A percentile compares a stretch with the other conserved stretches of the same genome.
phyloP scores from a whole-genome alignment of 257 asterid genomes.

The Solanum virginianum region DNA sequence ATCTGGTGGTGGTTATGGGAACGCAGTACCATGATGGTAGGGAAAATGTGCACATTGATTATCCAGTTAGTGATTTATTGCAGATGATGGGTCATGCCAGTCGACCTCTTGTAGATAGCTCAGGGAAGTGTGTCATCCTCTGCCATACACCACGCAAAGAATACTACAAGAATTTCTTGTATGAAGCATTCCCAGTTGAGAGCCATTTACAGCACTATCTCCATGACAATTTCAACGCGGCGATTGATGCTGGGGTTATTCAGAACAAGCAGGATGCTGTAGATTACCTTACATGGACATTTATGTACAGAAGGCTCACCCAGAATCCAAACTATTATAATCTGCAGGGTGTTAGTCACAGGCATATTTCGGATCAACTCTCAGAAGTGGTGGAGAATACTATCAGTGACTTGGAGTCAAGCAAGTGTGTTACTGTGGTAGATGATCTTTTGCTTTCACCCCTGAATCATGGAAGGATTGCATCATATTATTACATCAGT shows the following conservation, averaged over 20 bases:
- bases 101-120: constrained; percentile 24
- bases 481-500: constrained; percentile 25
- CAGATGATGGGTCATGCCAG: constrained; percentile 42
- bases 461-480: constrained; percentile 25
- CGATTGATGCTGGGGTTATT: constrained; percentile 23
- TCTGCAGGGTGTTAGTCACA: constrained; percentile 26
- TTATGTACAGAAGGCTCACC: constrained; percentile 30
- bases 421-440: constrained; percentile 20
- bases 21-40: constrained; percentile 25
- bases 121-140: constrained; percentile 30
- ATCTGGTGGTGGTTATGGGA: constrained; percentile 34
- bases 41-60: constrained; percentile 25
- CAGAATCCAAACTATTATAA: constrained; percentile 36
- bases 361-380: constrained; percentile 27
- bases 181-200: constrained; percentile 30
- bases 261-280: constrained; percentile 30
- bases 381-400: constrained; percentile 28
- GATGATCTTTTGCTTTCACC: constrained; percentile 20
- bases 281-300: constrained; percentile 27
- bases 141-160: constrained; percentile 29
- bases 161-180: constrained; percentile 28
- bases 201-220: constrained; percentile 28
- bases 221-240: constrained; percentile 25
- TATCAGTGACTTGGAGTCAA: constrained; percentile 17
- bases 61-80: constrained; percentile 26